Conservation (phyloP, 495 filamentous ascomycete species). For the Neurospora sublineolata region DNA sequence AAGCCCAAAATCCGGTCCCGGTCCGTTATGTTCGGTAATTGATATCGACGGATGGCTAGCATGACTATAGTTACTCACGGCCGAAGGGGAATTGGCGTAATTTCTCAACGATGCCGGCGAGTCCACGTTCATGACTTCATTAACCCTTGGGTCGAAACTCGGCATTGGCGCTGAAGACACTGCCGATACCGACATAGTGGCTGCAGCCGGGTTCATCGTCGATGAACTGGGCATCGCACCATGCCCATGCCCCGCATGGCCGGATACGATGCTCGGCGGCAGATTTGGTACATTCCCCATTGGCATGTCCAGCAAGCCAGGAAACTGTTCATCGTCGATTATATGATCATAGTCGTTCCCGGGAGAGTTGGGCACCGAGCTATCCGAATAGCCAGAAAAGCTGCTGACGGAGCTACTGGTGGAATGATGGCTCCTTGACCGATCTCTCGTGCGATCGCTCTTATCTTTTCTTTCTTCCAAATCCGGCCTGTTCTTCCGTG, state of each 20-base stretch:
- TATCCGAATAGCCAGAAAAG: slow-evolving; percentile 39
- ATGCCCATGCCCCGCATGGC: background rate
- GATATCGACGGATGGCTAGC: slow-evolving; percentile 11
- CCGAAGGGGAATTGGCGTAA: slow-evolving; percentile 20
- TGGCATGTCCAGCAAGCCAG: slow-evolving; percentile 31
- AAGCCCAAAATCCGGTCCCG: background rate
- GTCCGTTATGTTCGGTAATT: slow-evolving; percentile 6
- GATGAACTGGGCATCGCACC: slow-evolving; percentile 8
- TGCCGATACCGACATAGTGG: slow-evolving; percentile 5
- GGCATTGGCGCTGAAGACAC: slow-evolving; percentile 32
- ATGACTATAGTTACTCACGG: slow-evolving; percentile 21
- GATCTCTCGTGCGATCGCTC: slow-evolving; percentile 35
- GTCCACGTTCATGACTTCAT: slow-evolving; percentile 26
- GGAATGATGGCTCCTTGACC: slow-evolving; percentile 38
- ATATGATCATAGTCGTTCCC: slow-evolving; percentile 27
- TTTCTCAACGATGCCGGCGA: slow-evolving; percentile 15
- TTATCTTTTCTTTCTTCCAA: slow-evolving; percentile 59
- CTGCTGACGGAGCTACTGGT: slow-evolving; percentile 27
- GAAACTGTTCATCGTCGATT: slow-evolving; percentile 32
- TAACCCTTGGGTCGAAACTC: slow-evolving; percentile 15
- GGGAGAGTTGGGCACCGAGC: slow-evolving; percentile 35
- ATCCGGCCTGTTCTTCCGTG: slow-evolving; percentile 35
- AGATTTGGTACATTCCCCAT: slow-evolving; percentile 16
- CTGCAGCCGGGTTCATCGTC: slow-evolving; percentile 28
- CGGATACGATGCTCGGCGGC: background rate